Conservation (phyloP, 2,329 filamentous ascomycete genomes). For the Periconia digitata region DNA sequence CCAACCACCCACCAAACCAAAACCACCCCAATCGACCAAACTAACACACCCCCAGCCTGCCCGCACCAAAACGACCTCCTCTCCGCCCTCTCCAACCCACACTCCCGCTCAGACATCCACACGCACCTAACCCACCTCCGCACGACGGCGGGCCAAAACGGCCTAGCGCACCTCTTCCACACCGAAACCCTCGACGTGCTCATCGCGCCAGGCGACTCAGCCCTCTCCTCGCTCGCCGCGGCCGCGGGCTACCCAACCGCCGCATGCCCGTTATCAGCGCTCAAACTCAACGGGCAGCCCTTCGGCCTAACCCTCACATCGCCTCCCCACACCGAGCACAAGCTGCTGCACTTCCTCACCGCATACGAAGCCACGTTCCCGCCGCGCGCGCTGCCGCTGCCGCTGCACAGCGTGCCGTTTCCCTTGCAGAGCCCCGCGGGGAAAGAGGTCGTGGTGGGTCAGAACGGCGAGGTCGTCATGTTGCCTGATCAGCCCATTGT, state of each 20-base stretch:
- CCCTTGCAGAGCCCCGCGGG: not conserved
- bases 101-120: conserved; percentile 26
- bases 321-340: conserved; percentile 34
- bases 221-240: conserved; percentile 37
- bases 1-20: not conserved
- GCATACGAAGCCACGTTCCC: conserved; percentile 41
- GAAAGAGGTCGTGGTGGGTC: too few species aligned
- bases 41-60: conserved; percentile 16
- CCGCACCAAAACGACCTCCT: conserved; percentile 41
- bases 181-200: conserved; percentile 35
- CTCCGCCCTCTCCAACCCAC: conserved; percentile 29
- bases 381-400: conserved; percentile 32
- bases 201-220: conserved; percentile 37
- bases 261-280: conserved; percentile 34
- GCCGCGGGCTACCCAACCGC: conserved; percentile 41
- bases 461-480: conserved; percentile 26
- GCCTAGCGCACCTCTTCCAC: conserved; percentile 35
- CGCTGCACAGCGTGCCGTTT: conserved; percentile 29
- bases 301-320: conserved; percentile 38
- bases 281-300: conserved; percentile 40
- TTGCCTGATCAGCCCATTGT: conserved; percentile 37
- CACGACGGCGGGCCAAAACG: conserved; percentile 31
- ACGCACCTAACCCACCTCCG: conserved; percentile 30
- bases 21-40: not conserved
- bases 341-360: conserved; percentile 39